A percentile compares a stretch with the other conserved stretches of the same genome.
Conservation (phyloP, 202 grass and related monocot genomes). For the Zoysia matrella region DNA sequence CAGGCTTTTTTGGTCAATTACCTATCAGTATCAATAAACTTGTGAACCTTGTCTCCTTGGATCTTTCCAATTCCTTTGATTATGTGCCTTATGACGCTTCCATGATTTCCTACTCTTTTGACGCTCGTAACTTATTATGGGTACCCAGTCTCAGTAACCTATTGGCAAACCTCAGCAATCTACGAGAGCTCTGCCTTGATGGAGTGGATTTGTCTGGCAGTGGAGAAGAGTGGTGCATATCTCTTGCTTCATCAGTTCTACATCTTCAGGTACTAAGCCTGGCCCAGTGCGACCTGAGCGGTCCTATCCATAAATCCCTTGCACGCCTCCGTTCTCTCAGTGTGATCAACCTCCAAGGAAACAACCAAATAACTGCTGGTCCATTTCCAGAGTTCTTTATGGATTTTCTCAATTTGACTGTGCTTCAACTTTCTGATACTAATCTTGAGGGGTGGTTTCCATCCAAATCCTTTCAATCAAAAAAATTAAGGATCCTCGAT, state of each 20-base stretch:
- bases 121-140: rapidly evolving
- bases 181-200: slow-evolving; percentile 49
- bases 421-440: slow-evolving; percentile 3
- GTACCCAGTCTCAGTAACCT: slow-evolving; percentile 7
- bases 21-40: slow-evolving; percentile 47
- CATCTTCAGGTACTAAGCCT: slow-evolving; percentile 47
- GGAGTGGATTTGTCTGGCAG: slow-evolving; percentile 25
- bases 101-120: neutral
- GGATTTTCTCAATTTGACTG: slow-evolving; percentile 38
- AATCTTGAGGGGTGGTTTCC: slow-evolving; percentile 40
- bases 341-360: slow-evolving; percentile 2
- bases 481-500: slow-evolving; percentile 44
- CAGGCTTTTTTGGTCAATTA: neutral
- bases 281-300: neutral
- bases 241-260: slow-evolving; percentile 22
- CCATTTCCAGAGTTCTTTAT: slow-evolving; percentile 33
- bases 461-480: neutral
- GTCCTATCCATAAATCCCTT: slow-evolving; percentile 33
- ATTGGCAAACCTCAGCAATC: slow-evolving; percentile 37
- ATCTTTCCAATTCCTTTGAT: slow-evolving; percentile 11
- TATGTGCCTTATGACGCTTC: neutral
- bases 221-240: slow-evolving; percentile 17
- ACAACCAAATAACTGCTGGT: neutral
- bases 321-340: slow-evolving; percentile 16
- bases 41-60: slow-evolving; percentile 37